Evolutionary conservation across 2,329 filamentous ascomycete species (phyloP).

Genomic region (Penicillium sp.): DNA sequence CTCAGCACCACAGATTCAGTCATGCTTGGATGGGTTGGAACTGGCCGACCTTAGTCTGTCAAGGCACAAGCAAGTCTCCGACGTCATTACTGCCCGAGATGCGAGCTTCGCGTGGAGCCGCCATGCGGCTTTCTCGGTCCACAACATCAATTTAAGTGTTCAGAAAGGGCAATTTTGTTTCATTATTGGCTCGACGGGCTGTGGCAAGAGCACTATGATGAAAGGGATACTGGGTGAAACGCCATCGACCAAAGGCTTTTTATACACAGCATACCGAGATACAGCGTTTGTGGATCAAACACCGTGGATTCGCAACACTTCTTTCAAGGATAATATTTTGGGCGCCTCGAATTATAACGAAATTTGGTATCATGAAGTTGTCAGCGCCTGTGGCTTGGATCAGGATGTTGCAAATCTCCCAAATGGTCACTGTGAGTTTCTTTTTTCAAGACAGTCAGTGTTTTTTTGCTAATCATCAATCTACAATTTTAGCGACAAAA

Average conservation of each 20-base stretch:
- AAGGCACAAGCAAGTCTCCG: not conserved
- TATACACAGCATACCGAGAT: not conserved
- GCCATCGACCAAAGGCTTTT: constrained; percentile 1
- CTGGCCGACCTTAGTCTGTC: too few species aligned
- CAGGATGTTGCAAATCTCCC: not conserved
- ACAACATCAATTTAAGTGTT: not conserved
- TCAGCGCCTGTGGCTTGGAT: constrained; percentile 1
- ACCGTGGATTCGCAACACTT: constrained; percentile 1
- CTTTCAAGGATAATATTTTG: constrained; percentile 1
- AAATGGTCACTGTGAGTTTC: not conserved
- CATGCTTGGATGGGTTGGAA: too few species aligned
- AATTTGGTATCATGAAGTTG: constrained; percentile 1
- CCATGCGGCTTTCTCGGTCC: not conserved
- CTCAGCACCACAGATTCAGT: too few species aligned
- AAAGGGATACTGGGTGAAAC: constrained; percentile 2
- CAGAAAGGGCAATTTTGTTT: not conserved
- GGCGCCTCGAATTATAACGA: not conserved
- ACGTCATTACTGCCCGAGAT: not conserved
- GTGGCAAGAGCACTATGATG: constrained; percentile 1
- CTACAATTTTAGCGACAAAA: not conserved
- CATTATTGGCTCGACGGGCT: not conserved
- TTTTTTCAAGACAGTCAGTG: too few species aligned
- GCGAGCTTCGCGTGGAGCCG: not conserved
- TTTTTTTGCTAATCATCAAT: not conserved
- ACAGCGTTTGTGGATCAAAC: constrained; percentile 1